Base-by-base conservation (phyloP, 805 yeast species). In the Lipomyces anomalus region DNA sequence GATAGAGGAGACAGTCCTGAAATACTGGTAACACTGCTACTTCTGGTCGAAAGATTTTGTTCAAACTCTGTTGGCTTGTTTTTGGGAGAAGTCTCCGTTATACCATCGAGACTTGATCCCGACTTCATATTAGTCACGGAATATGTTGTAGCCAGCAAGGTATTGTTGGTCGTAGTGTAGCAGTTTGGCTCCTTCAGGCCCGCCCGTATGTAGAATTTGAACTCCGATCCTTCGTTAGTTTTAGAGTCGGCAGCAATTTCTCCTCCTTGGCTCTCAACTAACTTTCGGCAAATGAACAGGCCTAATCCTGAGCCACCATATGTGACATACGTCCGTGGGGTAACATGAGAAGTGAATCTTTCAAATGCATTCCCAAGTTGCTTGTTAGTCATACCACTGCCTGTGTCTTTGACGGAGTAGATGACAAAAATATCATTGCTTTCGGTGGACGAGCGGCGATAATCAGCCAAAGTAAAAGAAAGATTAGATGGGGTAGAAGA, bases 291-390 rank as follows among this genome's bases (percentile, higher is more conserved):
- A 59, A 90, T 92, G 1, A 80, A 75, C 36, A 92, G 73, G 1
- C 98, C 98, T 39, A 92, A 70, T 1, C 98, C 98, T 0, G 97
- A 89, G 53, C 97, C 98, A 47, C 97, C 97, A 61, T 84, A 82
- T 46, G 89, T 85, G 58, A 38, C 55, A 33, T 95, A 73, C 6
- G 95, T 84, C 23, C 86, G 70, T 0, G 96, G 87, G 63, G 88
- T 95, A 61, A 90, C 97, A 44, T 97, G 97, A 66, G 92, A 97
- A 16, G 90, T 89, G 69, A 90, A 90, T 1, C 97, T 95, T 57
- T 90, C 97, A 63, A 90, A 90, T 1, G 92, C 95, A 50, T 83
- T 79, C 35, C 79, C 79, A 57, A 85, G 96, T 45, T 88, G 66
- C 1, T 82, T 79, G 9, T 82, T 79, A 34, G 84, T 94, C 47